Evolutionary conservation across 768 basidiomycete species (phyloP).

Genomic region (Sporobolomyces roseus): DNA sequence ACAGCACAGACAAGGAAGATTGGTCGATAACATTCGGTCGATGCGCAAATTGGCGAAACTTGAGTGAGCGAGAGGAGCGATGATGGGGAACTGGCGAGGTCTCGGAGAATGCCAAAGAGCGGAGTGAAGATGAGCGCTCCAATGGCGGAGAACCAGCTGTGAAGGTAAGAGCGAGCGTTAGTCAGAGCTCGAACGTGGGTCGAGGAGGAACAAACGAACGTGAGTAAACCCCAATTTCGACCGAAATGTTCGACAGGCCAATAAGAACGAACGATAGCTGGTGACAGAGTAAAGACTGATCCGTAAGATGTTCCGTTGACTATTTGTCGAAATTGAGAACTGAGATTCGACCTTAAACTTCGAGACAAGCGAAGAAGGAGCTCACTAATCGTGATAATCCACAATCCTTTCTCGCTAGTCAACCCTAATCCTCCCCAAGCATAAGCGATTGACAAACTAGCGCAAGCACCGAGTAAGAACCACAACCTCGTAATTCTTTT

Average conservation of each 20-base stretch:
- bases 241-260: conserved; percentile 30
- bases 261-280: conserved; percentile 25
- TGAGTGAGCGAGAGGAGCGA: neutral
- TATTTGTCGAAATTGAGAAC: neutral
- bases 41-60: conserved; percentile 14
- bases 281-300: conserved; percentile 29
- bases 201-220: neutral
- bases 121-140: conserved; percentile 38
- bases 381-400: conserved; percentile 32
- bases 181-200: too few relatives aligned
- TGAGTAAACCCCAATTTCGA: conserved; percentile 35
- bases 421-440: conserved; percentile 22
- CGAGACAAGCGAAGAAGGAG: neutral
- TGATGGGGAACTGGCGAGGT: conserved; percentile 13
- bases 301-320: conserved; percentile 28
- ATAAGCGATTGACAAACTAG: conserved; percentile 5
- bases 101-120: conserved; percentile 30
- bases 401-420: conserved; percentile 8
- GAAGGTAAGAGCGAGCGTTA: neutral
- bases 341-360: too few relatives aligned
- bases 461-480: conserved; percentile 15
- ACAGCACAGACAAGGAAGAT: conserved; percentile 17
- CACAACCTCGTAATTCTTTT: conserved; percentile 15
- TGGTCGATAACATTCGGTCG: conserved; percentile 22
- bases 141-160: conserved; percentile 35